A percentile compares a stretch with the other conserved stretches of the same genome.
Conservation (phyloP, 2,329 filamentous ascomycete species). For the Magnaporthales sp. region DNA sequence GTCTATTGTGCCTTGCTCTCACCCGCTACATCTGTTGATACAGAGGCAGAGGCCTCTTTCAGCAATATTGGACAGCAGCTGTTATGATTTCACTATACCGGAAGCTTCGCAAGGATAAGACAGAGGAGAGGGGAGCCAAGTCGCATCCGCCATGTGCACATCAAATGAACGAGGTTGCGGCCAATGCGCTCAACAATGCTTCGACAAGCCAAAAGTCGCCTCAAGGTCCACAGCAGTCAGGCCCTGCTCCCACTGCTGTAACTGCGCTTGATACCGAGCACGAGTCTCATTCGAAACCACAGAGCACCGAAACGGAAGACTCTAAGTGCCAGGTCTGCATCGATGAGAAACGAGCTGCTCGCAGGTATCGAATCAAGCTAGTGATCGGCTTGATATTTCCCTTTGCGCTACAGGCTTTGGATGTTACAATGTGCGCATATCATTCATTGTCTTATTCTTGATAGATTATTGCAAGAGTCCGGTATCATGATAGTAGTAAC, state of each 20-base stretch:
- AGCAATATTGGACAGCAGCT: neutral
- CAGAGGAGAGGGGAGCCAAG: neutral
- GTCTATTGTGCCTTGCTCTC: neutral
- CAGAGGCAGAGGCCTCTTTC: too few relatives aligned
- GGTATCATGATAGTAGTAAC: neutral
- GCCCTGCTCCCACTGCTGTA: neutral
- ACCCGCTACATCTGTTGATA: neutral
- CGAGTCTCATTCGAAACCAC: neutral
- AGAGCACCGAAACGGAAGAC: neutral
- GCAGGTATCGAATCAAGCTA: constrained; percentile 46
- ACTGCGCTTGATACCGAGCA: neutral
- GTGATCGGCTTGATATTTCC: constrained; percentile 50
- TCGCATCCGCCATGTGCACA: neutral
- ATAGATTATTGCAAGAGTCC: neutral
- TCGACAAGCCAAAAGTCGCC: neutral
- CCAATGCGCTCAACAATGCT: neutral
- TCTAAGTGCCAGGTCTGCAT: constrained; percentile 9
- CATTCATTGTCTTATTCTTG: neutral
- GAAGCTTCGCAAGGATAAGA: neutral
- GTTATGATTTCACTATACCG: constrained; percentile 4
- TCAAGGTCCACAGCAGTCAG: neutral
- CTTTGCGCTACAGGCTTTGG: constrained; percentile 52
- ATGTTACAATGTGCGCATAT: constrained; percentile 43
- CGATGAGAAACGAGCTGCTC: constrained; percentile 22
- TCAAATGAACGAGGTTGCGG: neutral